Base-by-base conservation (phyloP, 495 filamentous ascomycete species). In the Apiosordaria backusii region DNA sequence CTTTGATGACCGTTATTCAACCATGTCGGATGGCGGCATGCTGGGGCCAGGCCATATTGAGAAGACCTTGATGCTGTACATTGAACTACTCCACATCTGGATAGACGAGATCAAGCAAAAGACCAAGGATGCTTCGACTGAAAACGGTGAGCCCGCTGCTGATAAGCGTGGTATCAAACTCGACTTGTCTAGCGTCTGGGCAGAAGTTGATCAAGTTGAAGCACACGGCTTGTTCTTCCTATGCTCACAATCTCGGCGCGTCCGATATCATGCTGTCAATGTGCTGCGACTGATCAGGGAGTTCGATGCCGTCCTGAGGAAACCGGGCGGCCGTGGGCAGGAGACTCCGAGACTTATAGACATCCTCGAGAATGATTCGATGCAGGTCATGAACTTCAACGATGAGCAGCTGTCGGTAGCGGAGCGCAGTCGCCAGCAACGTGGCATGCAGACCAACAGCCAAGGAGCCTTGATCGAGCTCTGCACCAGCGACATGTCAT, bases 171-270 rank as follows among this genome's bases (percentile, higher is more conserved):
- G 84, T 4, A 83, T 92, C 61, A 92, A 94, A 63, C 82, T 98
- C 24, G 95, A 99, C 74, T 77, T 93, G 50, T 95, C 93, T 1
- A 89, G 87, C 62, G 88, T 96, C 16, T 90, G 92, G 78, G 91
- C 91, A 4, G 90, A 97, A 68, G 93, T 98, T 18, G 96, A 99
- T 69, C 94, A 97, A 71, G 90, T 98, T 52, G 95, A 99, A 74
- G 93, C 94, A 19, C 94, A 97, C 74, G 95, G 96, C 0, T 77
- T 99, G n/a, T 98, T 99, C 82, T 98, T 99, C 75, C 78, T 99
- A 4, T 98, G 96, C 74, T 98, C 95, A 0, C 96, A 97, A 67
- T 97, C 95, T 10, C 84, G 91, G 64, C 85, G 88, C 50, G 95
- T 99, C 24, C 87, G 95, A 40, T 84, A 91, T 52, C 94, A 94